Percentiles rank a stretch among this genome's conserved stretches.
These are phyloP conservation scores for Discostella stelligera DNA, from an alignment of 352 stramenopile genomes.

Conservation along the genomic window DNA sequence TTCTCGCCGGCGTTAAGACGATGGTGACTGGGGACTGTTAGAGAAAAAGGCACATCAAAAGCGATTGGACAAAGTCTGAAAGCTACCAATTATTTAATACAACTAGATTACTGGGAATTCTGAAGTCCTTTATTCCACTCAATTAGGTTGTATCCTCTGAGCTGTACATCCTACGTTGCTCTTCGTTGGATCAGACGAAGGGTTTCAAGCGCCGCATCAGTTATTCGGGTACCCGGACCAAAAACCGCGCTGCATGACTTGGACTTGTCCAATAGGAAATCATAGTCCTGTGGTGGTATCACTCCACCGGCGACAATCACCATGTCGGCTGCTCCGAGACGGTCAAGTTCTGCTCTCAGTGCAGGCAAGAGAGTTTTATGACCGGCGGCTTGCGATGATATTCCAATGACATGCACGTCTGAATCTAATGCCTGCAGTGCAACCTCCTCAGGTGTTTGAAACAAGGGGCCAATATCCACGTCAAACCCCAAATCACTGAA, in stretches of 20 bases:
- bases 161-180: not conserved
- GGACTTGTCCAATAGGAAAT: constrained; percentile 89
- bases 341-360: constrained; percentile 90
- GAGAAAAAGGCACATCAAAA: not conserved
- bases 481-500: constrained; percentile 97
- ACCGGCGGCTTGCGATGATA: constrained; percentile 88
- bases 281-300: constrained; percentile 95
- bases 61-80: not conserved
- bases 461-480: constrained; percentile 95
- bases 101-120: not conserved
- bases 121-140: not conserved
- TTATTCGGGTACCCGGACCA: constrained; percentile 92
- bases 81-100: not conserved
- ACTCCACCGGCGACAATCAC: constrained; percentile 93
- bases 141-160: not conserved
- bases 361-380: constrained; percentile 94
- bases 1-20: constrained; percentile 11
- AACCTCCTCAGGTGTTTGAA: constrained; percentile 88
- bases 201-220: constrained; percentile 82
- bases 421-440: constrained; percentile 91
- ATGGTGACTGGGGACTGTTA: too few relatives aligned
- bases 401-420: constrained; percentile 92
- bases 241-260: constrained; percentile 91
- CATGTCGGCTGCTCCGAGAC: constrained; percentile 89
- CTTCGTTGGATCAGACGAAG: constrained; percentile 70